phyloP scores from a whole-genome alignment of 192 early-diverging fungal species.

The Thamnidium elegans region DNA sequence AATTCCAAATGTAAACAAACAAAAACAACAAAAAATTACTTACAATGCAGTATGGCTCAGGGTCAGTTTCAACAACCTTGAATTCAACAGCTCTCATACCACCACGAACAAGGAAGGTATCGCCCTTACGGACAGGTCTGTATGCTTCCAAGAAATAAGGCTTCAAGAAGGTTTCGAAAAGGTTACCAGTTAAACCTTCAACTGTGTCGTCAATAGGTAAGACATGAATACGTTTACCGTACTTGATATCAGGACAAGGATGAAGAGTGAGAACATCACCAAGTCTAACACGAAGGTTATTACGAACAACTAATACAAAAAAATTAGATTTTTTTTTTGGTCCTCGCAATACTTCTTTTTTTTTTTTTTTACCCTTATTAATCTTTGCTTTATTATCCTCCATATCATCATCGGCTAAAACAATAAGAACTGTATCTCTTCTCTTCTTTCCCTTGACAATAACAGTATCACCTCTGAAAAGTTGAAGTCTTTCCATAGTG shows the following conservation, averaged over 20 bases:
- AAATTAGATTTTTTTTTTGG: neutral
- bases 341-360: no score
- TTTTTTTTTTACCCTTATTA: slow-evolving; percentile 65
- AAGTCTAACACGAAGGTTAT: slow-evolving; percentile 92
- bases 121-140: slow-evolving; percentile 93
- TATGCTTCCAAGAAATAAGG: slow-evolving; percentile 98
- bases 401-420: slow-evolving; percentile 86
- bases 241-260: slow-evolving; percentile 95
- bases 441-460: slow-evolving; percentile 98
- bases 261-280: slow-evolving; percentile 97
- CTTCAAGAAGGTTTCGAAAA: slow-evolving; percentile 98
- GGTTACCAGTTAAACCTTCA: slow-evolving; percentile 95
- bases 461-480: slow-evolving; percentile 96
- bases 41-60: slow-evolving; percentile 94
- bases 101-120: slow-evolving; percentile 90
- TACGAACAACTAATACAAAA: slow-evolving; percentile 70
- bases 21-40: slow-evolving; percentile 26
- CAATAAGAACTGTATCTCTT: slow-evolving; percentile 94
- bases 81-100: slow-evolving; percentile 99
- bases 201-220: slow-evolving; percentile 97
- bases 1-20: no score
- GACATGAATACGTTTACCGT: slow-evolving; percentile 95
- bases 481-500: slow-evolving; percentile 88
- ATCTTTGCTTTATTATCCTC: slow-evolving; percentile 92
- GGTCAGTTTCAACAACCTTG: slow-evolving; percentile 95